Percentiles rank a stretch among this genome's conserved stretches.
These are phyloP conservation scores for Coemansia sp. DNA, from an alignment of 192 early-diverging fungal species.

Conservation along the genomic window DNA sequence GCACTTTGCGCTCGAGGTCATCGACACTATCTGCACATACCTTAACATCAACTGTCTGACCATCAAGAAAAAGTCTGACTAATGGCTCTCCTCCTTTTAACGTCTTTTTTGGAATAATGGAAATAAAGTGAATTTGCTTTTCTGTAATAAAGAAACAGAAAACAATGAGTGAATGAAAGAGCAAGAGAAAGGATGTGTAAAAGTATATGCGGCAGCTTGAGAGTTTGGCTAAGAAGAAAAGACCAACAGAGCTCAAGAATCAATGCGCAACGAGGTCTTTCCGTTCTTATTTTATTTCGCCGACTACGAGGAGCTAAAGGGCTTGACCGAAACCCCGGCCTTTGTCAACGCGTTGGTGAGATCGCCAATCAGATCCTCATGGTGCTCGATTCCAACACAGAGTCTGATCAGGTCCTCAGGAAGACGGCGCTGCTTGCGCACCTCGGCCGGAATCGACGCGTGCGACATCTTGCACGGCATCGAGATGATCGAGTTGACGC, in stretches of 20 bases:
- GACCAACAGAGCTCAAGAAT: neutral
- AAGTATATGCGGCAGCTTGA: too few relatives aligned
- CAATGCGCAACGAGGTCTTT: neutral
- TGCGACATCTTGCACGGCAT: slow-evolving; percentile 99
- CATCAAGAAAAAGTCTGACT: slow-evolving; percentile 61
- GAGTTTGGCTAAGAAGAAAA: neutral
- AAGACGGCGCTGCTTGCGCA: slow-evolving; percentile 81
- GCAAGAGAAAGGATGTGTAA: neutral
- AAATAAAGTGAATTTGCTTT: neutral
- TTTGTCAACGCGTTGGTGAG: slow-evolving; percentile 70
- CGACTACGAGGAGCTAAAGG: slow-evolving; percentile 1
- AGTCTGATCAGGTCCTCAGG: slow-evolving; percentile 97
- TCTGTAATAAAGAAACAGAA: slow-evolving; percentile 4
- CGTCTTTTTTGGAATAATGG: neutral
- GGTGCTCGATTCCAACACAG: slow-evolving; percentile 96
- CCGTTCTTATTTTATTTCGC: neutral
- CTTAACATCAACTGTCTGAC: slow-evolving; percentile 79
- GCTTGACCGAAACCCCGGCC: slow-evolving; percentile 57
- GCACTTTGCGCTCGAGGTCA: slow-evolving; percentile 69
- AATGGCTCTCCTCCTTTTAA: neutral
- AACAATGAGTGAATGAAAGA: neutral
- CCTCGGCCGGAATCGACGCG: slow-evolving; percentile 88
- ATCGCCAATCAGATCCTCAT: slow-evolving; percentile 86
- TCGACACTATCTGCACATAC: slow-evolving; percentile 71
- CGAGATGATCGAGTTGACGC: slow-evolving; percentile 95